Percentiles rank a stretch among this genome's conserved stretches.
phyloP scores from a whole-genome alignment of 73 alveolate genomes.

The Paramecium biaurelia region DNA sequence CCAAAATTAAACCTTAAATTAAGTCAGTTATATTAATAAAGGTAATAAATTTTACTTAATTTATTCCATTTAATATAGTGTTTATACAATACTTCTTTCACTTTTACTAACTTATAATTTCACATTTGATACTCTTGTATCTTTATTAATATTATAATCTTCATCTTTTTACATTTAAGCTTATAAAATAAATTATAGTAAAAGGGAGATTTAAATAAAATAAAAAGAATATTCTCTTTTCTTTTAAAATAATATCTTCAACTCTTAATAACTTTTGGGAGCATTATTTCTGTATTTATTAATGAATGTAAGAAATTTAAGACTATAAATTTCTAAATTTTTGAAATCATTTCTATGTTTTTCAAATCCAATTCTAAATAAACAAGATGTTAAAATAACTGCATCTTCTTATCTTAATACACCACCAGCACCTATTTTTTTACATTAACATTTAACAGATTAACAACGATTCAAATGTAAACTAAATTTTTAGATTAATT shows the following conservation, averaged over 20 bases:
- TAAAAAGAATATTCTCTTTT: neutral
- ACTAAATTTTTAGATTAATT: neutral
- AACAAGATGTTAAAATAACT: neutral
- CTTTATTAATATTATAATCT: slow-evolving; percentile 11
- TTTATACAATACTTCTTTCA: slow-evolving; percentile 41
- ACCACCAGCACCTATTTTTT: neutral
- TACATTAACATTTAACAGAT: neutral
- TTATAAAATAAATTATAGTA: neutral
- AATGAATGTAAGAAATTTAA: neutral
- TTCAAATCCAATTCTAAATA: slow-evolving; percentile 18
- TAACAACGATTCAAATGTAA: neutral
- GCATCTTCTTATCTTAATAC: slow-evolving; percentile 1
- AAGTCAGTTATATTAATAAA: neutral
- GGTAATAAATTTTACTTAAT: neutral
- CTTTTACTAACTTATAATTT: slow-evolving; percentile 24
- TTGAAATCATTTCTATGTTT: neutral
- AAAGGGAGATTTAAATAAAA: neutral
- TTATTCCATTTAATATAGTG: slow-evolving; percentile 19
- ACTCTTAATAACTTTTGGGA: slow-evolving; percentile 21
- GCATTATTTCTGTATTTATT: slow-evolving; percentile 7
- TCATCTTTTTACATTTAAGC: slow-evolving; percentile 24
- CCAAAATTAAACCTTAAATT: slow-evolving; percentile 11
- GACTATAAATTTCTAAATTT: neutral
- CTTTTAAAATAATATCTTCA: slow-evolving; percentile 15
- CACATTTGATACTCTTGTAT: slow-evolving; percentile 18